Conservation (phyloP, 2,329 filamentous ascomycete genomes). For the Atkinsonella hypoxylon region DNA sequence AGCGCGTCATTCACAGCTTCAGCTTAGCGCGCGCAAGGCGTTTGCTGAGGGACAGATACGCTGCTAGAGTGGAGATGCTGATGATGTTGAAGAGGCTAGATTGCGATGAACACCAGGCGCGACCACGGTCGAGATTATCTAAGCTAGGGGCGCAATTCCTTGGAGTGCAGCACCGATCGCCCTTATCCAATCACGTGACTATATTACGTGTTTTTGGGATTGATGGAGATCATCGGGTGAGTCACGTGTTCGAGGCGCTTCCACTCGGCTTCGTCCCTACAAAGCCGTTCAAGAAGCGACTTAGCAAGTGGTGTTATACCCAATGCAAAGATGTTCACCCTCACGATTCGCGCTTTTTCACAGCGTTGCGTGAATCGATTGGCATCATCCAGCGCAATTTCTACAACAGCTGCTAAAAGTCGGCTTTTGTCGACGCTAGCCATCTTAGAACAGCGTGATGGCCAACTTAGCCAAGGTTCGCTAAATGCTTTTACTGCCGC, state of each 20-base stretch:
- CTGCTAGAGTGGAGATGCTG: not conserved
- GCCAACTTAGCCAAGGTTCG: conserved; percentile 72
- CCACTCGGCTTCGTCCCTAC: conserved; percentile 7
- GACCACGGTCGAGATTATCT: conserved; percentile 8
- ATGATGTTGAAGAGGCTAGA: not conserved
- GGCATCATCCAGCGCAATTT: not conserved
- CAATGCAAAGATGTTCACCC: conserved; percentile 18
- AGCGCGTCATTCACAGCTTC: conserved; percentile 4
- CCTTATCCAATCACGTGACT: not conserved
- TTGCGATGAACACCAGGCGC: conserved; percentile 26
- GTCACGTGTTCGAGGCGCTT: conserved; percentile 14
- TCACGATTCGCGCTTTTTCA: conserved; percentile 16
- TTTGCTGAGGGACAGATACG: not conserved
- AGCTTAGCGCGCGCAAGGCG: not conserved
- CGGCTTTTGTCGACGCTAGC: conserved; percentile 66
- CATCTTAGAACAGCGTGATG: conserved; percentile 83
- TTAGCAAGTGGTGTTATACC: not conserved
- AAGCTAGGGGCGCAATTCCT: not conserved
- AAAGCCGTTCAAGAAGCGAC: not conserved
- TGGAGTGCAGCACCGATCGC: not conserved
- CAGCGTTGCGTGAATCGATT: not conserved
- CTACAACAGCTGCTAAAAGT: not conserved
- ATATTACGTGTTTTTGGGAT: conserved; percentile 4
- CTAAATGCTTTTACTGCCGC: conserved; percentile 79
- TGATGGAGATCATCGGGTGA: not conserved